Evolutionary conservation across 2,329 filamentous ascomycete genomes (phyloP), one percentile per base, ranked within the genome.

Genomic region (Penicillium capsulatum): DNA sequence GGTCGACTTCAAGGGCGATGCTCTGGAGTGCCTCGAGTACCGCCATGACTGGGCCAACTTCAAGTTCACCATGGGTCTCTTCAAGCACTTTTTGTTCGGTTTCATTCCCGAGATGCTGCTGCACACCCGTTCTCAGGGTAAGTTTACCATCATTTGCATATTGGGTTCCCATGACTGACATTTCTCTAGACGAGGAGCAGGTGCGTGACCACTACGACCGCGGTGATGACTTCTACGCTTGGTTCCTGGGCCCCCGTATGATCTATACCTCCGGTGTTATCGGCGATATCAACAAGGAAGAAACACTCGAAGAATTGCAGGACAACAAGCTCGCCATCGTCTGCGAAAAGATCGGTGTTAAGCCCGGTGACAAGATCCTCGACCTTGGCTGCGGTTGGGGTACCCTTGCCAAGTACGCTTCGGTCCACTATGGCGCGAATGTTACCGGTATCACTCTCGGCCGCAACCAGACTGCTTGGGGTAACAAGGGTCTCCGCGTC

Each of bases 331-430:
- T 97, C 58, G 84, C 85, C 52, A 76, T 94, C 55, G 91, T 98
- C 35, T 97, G 91, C 68, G 89, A 97, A 70, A 97, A 97, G 79
- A 90, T 96, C 53, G 83, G 75, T 32, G 75, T 97, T 44, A 76
- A 92, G 72, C 70, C 81, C 53, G 88, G 83, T 55, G 90, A 97
- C 65, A 78, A 69, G 38, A 72, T 97, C 69, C 84, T 97, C 44
- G 92, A 97, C 60, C 94, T 98, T 61, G 92, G 92, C 63, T 97
- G 91, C 65, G 92, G 92, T 56, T 98, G 92, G 92, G 92, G 92
- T 60, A 97, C 92, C 22, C 84, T 98, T 43, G 84, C 89, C 61
- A 88, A 88, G 61, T 97, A 90, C 61, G 92, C 92, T 56, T 91
- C 84, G 53, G 83, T 86, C 65, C 89, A 95, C 77, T 96, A 94